Evolutionary conservation across 805 yeast species (phyloP).

Genomic region (Kazachstania africana): DNA sequence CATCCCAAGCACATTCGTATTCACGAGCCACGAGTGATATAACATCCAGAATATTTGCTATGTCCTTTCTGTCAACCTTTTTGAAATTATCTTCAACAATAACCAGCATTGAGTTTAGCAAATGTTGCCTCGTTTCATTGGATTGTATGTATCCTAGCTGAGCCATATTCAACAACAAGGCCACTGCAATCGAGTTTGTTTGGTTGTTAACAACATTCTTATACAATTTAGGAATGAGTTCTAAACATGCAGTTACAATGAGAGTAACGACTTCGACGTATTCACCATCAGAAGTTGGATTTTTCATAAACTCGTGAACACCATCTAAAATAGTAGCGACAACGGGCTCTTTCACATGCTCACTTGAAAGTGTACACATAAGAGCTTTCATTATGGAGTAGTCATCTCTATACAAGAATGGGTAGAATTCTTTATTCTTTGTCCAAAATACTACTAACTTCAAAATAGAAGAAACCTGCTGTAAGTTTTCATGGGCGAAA

Average conservation of each 20-base stretch:
- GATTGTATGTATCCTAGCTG: conserved; percentile 48
- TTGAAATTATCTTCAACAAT: conserved; percentile 48
- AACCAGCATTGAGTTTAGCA: conserved; percentile 45
- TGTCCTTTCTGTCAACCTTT: conserved; percentile 40
- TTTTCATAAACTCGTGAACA: conserved; percentile 34
- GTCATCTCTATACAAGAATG: conserved; percentile 45
- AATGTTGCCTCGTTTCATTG: conserved; percentile 37
- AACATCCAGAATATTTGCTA: conserved; percentile 45
- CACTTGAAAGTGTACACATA: conserved; percentile 39
- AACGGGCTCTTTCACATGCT: conserved; percentile 58
- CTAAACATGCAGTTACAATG: conserved; percentile 46
- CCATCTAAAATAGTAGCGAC: conserved; percentile 44
- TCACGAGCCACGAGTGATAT: conserved; percentile 43
- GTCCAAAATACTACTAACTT: conserved; percentile 53
- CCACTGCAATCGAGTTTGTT: conserved; percentile 41
- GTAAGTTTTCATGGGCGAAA: conserved; percentile 69
- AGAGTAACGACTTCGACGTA: conserved; percentile 40
- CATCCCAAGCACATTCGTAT: conserved; percentile 41
- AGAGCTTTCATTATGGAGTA: conserved; percentile 44
- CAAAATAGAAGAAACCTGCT: conserved; percentile 72
- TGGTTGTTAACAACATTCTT: conserved; percentile 29
- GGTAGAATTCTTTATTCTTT: conserved; percentile 32
- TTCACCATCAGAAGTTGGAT: conserved; percentile 31
- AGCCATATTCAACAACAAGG: conserved; percentile 38
- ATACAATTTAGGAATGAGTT: conserved; percentile 39